Conservation (phyloP, 1,139 yeast species). For the Petasospora fabianii region DNA sequence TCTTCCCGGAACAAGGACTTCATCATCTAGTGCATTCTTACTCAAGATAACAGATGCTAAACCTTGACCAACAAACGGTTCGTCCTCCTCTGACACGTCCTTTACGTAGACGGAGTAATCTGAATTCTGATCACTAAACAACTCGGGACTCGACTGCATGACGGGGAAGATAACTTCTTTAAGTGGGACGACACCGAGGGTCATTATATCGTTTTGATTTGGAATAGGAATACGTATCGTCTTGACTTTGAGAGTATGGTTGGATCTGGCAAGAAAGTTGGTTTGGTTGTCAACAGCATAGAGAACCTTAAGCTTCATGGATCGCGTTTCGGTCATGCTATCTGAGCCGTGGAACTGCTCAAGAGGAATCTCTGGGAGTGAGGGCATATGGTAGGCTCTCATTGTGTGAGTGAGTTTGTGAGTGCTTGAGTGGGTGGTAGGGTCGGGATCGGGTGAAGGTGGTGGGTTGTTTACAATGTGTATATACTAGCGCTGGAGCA, state of each 20-base stretch:
- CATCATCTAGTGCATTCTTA: conserved; percentile 23
- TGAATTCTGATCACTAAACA: conserved; percentile 42
- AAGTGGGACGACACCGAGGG: conserved; percentile 56
- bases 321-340: conserved; percentile 14
- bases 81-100: conserved; percentile 71
- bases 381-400: conserved; percentile 30
- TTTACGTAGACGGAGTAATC: conserved; percentile 72
- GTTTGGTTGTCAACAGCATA: conserved; percentile 59
- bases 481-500: not conserved
- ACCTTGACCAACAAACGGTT: conserved; percentile 75
- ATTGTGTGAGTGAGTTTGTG: conserved; percentile 8
- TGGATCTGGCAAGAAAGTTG: conserved; percentile 56
- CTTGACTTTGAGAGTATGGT: conserved; percentile 41
- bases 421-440: not conserved
- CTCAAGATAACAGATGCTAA: conserved; percentile 44
- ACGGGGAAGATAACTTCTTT: conserved; percentile 50
- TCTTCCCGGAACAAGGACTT: conserved; percentile 57
- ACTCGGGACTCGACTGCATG: conserved; percentile 53
- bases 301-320: conserved; percentile 46
- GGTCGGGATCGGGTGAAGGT: not conserved
- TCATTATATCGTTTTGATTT: conserved; percentile 36
- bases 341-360: conserved; percentile 14
- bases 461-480: not conserved
- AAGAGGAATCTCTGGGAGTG: conserved; percentile 27
- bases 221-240: conserved; percentile 43